Percentiles rank a stretch among this genome's conserved stretches.
These are phyloP conservation scores for Mucor irregularis DNA, from an alignment of 371 early-diverging fungal genomes.

Conservation along the genomic window DNA sequence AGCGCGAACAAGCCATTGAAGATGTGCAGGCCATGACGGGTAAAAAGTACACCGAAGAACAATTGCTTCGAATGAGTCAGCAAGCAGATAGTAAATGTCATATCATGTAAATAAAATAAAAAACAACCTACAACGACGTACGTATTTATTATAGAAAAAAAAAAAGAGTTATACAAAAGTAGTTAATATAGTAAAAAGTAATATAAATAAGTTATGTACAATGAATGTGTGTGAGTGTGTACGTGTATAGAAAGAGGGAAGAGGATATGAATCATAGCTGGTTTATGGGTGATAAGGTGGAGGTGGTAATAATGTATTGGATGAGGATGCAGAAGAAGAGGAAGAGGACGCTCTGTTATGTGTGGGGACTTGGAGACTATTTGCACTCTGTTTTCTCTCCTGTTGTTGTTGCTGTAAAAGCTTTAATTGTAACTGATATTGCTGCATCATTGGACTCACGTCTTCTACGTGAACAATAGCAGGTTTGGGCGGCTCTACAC, in stretches of 20 bases:
- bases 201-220: not conserved
- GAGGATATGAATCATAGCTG: not conserved
- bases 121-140: not conserved
- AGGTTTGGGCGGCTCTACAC: slow-evolving; percentile 7
- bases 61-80: slow-evolving; percentile 34
- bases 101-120: slow-evolving; percentile 38
- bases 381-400: slow-evolving; percentile 1
- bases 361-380: not conserved
- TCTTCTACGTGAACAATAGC: slow-evolving; percentile 6
- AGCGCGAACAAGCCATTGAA: slow-evolving; percentile 62
- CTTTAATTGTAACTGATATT: slow-evolving; percentile 22
- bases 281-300: slow-evolving; percentile 22
- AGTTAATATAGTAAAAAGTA: not conserved
- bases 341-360: slow-evolving; percentile 9
- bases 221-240: not conserved
- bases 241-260: not conserved
- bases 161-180: not conserved
- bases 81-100: slow-evolving; percentile 27
- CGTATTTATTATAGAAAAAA: not conserved
- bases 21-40: slow-evolving; percentile 64
- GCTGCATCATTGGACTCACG: slow-evolving; percentile 23
- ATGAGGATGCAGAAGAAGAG: not conserved
- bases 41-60: slow-evolving; percentile 41
- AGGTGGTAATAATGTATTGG: slow-evolving; percentile 13
- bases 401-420: slow-evolving; percentile 15